Base-by-base conservation (phyloP, 495 filamentous ascomycete species). In the Usnea hakonensis region DNA sequence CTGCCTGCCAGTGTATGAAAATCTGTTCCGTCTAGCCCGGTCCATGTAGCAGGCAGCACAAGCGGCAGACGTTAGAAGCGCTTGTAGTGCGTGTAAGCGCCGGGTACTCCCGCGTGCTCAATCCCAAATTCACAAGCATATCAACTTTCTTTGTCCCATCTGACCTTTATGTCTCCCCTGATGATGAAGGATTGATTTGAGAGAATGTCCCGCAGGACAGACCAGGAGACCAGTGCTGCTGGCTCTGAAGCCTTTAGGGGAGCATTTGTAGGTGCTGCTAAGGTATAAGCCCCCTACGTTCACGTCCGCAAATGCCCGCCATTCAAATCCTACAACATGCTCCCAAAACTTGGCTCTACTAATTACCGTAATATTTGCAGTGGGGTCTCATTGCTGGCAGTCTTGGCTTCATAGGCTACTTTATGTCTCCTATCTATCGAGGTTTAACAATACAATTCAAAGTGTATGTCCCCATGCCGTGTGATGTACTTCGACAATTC, bases 391-490 rank as follows among this genome's bases (percentile, higher is more conserved):
- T 75, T 32, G 75, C 77, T n/a, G 84, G 79, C 5, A 62, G 80
- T 30, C 75, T 87, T 44, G 85, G 79, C 32, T 81, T 74, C 26
- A 32, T 79, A 11, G 86, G 79, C 1, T 87, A 84, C 65, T 69
- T 72, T 40, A 69, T 85, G 60, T 86, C 85, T 21, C 90, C 90
- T 10, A 67, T 96, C 17, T 96, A 95, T 68, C 83, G 90, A 32
- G 83, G 87, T 0, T 70, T 95, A 65, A 96, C 91, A 3, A 77
- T 91, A 23, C 91, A 95, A 71, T 96, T 95, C 75, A 96, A 96
- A 77, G 84, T 92, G 78, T 90, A 81, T 65, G 44, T 48, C 41
- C 64, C 35, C 37, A 14, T 38, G 28, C 17, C 50, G 57, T 33
- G 28, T n/a, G 17, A 41, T 48, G 35, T 40, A 58, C 46, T 8